Evolutionary conservation across 768 basidiomycete genomes (phyloP).

Genomic region (Tricholoma sp.): DNA sequence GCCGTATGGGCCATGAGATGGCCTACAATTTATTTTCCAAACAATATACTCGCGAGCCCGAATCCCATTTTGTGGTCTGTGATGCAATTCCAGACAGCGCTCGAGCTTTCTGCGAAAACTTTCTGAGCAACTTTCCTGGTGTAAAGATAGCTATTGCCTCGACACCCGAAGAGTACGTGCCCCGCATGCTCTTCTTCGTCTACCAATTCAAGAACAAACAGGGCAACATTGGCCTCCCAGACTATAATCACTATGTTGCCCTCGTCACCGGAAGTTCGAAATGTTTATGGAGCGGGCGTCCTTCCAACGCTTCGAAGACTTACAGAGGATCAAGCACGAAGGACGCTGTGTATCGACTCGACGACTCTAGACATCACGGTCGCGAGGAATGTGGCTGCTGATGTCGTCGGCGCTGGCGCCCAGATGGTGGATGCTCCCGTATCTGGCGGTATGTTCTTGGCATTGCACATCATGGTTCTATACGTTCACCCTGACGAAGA

Average conservation of each 20-base stretch:
- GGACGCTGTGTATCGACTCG: slow-evolving; percentile 78
- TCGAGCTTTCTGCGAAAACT: slow-evolving; percentile 48
- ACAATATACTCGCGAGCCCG: slow-evolving; percentile 45
- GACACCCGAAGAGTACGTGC: slow-evolving; percentile 68
- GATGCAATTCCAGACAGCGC: slow-evolving; percentile 65
- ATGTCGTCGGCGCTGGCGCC: slow-evolving; percentile 52
- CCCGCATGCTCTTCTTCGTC: slow-evolving; percentile 14
- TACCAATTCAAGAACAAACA: slow-evolving; percentile 23
- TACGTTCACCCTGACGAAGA: neutral
- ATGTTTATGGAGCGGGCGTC: slow-evolving; percentile 70
- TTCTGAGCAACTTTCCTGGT: slow-evolving; percentile 52
- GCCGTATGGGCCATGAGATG: slow-evolving; percentile 89
- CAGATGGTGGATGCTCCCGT: slow-evolving; percentile 92
- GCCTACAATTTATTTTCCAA: slow-evolving; percentile 79
- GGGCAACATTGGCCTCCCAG: slow-evolving; percentile 57
- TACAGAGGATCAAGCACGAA: slow-evolving; percentile 26
- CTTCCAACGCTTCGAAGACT: slow-evolving; percentile 56
- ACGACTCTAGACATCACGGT: slow-evolving; percentile 84
- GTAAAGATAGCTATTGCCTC: slow-evolving; percentile 52
- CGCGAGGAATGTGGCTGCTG: slow-evolving; percentile 57
- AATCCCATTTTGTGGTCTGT: slow-evolving; percentile 68
- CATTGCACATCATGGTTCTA: neutral
- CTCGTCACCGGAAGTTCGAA: slow-evolving; percentile 80
- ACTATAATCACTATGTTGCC: slow-evolving; percentile 89
- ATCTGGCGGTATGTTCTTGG: slow-evolving; percentile 65